These are phyloP conservation scores for Microbotryum silenes-acaulis DNA, from an alignment of 1,284 basidiomycete genomes.

Conservation along the genomic window DNA sequence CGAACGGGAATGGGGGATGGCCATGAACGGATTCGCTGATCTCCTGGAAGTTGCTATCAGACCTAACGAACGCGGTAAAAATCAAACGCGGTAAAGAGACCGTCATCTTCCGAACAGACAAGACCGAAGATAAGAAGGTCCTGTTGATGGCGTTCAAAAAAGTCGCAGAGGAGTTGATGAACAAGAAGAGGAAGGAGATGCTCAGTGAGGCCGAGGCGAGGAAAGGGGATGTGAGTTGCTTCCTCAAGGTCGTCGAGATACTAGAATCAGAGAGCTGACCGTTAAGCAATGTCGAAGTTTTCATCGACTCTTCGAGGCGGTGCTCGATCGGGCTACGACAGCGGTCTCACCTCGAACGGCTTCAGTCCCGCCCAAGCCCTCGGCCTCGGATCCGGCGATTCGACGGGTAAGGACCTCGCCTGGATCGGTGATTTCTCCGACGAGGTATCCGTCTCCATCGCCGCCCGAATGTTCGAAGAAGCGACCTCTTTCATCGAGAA, in stretches of 20 bases:
- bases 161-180: slow-evolving; percentile 81
- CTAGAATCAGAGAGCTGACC: too few relatives aligned
- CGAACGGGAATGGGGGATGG: background rate
- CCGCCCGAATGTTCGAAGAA: slow-evolving; percentile 78
- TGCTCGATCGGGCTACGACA: slow-evolving; percentile 21
- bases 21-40: background rate
- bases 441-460: slow-evolving; percentile 82
- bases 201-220: slow-evolving; percentile 33
- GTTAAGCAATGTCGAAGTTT: too few relatives aligned
- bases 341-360: slow-evolving; percentile 16
- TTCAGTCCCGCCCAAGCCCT: slow-evolving; percentile 31
- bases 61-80: slow-evolving; percentile 92
- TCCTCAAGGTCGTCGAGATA: too few relatives aligned
- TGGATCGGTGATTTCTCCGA: slow-evolving; percentile 89
- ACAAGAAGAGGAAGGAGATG: slow-evolving; percentile 79
- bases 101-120: slow-evolving; percentile 82
- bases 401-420: slow-evolving; percentile 60
- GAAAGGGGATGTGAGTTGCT: slow-evolving; percentile 28
- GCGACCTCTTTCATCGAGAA: slow-evolving; percentile 76
- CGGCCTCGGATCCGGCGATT: slow-evolving; percentile 34
- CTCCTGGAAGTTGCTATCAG: slow-evolving; percentile 43
- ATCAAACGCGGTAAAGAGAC: slow-evolving; percentile 87
- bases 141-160: slow-evolving; percentile 79
- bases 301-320: slow-evolving; percentile 8
- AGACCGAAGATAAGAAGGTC: slow-evolving; percentile 71